Conservation (phyloP, 768 basidiomycete species). For the Gyrodon lividus region DNA sequence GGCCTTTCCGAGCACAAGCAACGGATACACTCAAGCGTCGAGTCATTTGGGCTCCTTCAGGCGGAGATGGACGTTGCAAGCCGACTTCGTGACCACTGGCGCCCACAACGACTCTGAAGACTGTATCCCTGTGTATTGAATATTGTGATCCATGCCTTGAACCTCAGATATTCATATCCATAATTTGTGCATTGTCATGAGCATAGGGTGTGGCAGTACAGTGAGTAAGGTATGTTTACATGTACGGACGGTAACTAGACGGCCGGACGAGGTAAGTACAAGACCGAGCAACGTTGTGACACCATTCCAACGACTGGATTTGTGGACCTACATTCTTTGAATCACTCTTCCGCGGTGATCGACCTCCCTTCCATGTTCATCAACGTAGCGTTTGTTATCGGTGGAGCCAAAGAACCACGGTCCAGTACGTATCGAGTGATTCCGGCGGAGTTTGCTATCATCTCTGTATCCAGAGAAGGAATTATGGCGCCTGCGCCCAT, state of each 20-base stretch:
- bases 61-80: conserved; percentile 65
- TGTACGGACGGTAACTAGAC: background rate
- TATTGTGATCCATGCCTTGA: background rate
- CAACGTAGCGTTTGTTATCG: conserved; percentile 17
- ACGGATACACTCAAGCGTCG: conserved; percentile 7
- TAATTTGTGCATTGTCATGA: background rate
- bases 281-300: background rate
- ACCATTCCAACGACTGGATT: background rate
- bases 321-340: conserved; percentile 21
- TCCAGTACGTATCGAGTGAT: conserved; percentile 15
- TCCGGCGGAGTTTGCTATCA: conserved; percentile 15
- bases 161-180: background rate
- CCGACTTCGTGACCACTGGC: conserved; percentile 61
- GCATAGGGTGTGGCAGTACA: conserved; percentile 1
- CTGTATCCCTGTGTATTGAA: background rate
- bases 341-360: conserved; percentile 25
- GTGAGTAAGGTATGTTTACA: background rate
- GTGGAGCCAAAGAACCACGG: conserved; percentile 22
- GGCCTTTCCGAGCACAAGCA: conserved; percentile 30
- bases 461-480: conserved; percentile 26
- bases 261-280: background rate
- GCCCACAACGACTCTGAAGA: conserved; percentile 52
- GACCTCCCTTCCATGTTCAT: conserved; percentile 29
- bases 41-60: conserved; percentile 34
- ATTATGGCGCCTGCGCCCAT: conserved; percentile 24